phyloP scores from a whole-genome alignment of 1,284 basidiomycete species.

The Takashimella koratensis region DNA sequence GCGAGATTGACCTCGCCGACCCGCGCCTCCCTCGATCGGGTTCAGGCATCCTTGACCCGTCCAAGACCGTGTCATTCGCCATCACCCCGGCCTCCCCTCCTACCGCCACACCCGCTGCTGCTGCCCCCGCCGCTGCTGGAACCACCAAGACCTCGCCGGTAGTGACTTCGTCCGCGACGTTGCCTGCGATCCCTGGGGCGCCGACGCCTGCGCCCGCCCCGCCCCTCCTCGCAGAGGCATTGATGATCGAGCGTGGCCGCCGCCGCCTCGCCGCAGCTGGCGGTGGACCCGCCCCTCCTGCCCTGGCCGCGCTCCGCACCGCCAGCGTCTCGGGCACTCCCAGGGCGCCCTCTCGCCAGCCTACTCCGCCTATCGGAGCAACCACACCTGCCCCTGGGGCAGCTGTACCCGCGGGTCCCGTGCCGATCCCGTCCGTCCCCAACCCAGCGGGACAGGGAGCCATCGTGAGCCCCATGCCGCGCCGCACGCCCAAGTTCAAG shows the following conservation, averaged over 20 bases:
- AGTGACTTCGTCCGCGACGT: neutral
- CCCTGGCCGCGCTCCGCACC: conserved; percentile 3
- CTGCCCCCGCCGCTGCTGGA: neutral
- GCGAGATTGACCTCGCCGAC: neutral
- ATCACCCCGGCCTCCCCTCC: neutral
- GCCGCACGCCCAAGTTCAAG: conserved; percentile 25
- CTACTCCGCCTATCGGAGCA: conserved; percentile 10
- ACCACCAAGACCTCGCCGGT: neutral
- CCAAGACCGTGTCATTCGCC: neutral
- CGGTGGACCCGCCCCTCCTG: neutral
- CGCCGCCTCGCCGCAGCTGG: conserved; percentile 12
- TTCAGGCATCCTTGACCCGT: neutral
- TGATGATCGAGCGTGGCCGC: conserved; percentile 24
- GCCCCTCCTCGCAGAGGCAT: conserved; percentile 21
- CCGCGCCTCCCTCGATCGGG: neutral
- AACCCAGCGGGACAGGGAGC: neutral
- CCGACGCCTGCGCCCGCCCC: conserved; percentile 6
- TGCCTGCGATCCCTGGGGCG: neutral
- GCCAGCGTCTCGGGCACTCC: conserved; percentile 4
- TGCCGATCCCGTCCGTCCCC: neutral
- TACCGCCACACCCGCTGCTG: no score
- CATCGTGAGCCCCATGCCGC: conserved; percentile 19
- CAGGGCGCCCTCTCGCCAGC: conserved; percentile 6
- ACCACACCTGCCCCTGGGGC: neutral
- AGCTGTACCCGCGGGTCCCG: neutral